Base-by-base conservation (phyloP, 179 eudicot genomes). In the Gypsophila paniculata region DNA sequence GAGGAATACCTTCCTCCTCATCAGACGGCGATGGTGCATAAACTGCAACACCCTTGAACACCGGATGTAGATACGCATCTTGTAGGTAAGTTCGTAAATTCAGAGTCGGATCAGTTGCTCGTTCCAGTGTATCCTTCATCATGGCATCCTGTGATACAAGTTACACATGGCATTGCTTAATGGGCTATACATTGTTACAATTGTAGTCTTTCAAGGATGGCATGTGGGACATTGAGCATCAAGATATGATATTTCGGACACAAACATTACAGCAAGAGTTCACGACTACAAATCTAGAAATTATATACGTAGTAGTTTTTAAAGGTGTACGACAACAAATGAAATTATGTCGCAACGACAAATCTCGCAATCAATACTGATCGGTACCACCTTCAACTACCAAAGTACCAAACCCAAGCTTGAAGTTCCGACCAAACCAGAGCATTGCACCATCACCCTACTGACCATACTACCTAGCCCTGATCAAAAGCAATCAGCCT, bases 81-180 rank as follows among this genome's bases (percentile, higher is more conserved):
- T 77, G 73, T 11, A 94, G 85, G 78, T 91, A 91, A 11, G 79
- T 79, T 85, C 85, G 84, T 79, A 94, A 63, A 85, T 94, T 84
- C 46, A 94, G 75, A 68, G 77, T 79, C 19, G 97, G 97, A 65
- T 93, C 97, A 8, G 88, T 87, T 19, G 97, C 92, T 54, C 82
- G 84, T 71, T 94, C 99, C 38, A 94, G 68, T 22, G 96, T 94
- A 76, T 94, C 99, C 85, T 87, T 91, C 82, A 87, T 84, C 96
- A 91, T 84, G 51, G 97, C 96, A 55, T 94, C 94, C 97, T 93
- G 86, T 61, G 54, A 72, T 48, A 22, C 18, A 54, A 49, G 53
- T 38, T 42, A 11, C 42, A 36, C 3, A 36, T 36, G 42, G 19
- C 3, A 48, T 17, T 23, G 46, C 18, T 44, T 42, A 21, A n/a